Base-by-base conservation (phyloP, 2,329 filamentous ascomycete species). In the Penicillium sp. region DNA sequence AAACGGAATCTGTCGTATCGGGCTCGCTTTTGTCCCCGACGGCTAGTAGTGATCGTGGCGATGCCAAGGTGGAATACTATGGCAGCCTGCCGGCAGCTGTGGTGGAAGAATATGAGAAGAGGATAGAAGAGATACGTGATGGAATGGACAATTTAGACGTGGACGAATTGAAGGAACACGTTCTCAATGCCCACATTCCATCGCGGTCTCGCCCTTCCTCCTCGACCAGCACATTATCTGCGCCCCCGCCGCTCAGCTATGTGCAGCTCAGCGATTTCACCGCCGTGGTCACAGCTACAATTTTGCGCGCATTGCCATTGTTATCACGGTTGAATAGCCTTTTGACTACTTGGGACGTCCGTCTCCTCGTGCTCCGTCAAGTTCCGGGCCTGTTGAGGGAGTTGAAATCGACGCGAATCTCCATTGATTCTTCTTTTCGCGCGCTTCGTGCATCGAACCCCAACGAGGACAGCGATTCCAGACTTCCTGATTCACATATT, bases 231-330 rank as follows among this genome's bases (percentile, higher is more conserved):
- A 70, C 78, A 43, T 72, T 77, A 16, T 82, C 79, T 50, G 76
- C 72, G 70, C 73, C 70, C 56, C 70, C 73, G 43, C 70, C 73
- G 55, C 70, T 76, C 56, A 75, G 80, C 43, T 90, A 90, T 74
- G 85, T 84, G 62, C 87, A 85, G 60, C 86, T 98, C 81, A 92
- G 95, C 67, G 95, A 98, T 74, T 87, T 96, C 69, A 93, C 92
- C 9, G 91, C 94, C 24, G 84, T 98, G 49, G 85, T 98, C 57
- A 97, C 95, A 1, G 91, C 93, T 31, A 96, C 94, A 36, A 90
- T 96, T 18, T 78, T 99, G n/a, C 91, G 95, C 70, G 87, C 92
- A 3, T 82, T 99, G 19, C 95, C 95, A 1, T 88, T 90, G 59
- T 78, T 97, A 43, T 89, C 91, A 10, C 87, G 84, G 55, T 77